Conservation (phyloP, 148 eudicot genomes). For the Vaccinium vitisidaea region DNA sequence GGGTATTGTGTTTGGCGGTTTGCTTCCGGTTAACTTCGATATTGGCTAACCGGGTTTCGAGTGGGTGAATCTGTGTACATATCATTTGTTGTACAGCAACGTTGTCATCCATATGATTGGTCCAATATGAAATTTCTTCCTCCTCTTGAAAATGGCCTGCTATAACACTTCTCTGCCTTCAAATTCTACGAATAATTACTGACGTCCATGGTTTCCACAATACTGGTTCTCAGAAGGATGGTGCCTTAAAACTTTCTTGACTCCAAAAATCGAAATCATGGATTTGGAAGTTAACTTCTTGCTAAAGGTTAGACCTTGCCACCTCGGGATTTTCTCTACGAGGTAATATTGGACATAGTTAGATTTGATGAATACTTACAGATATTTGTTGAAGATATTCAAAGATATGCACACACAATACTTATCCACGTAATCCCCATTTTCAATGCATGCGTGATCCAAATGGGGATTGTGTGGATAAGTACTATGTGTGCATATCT, state of each 20-base stretch:
- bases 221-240: constrained; percentile 21
- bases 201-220: not conserved
- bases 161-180: not conserved
- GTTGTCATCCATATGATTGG: not conserved
- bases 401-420: no score
- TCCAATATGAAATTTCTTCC: not conserved
- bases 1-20: not conserved
- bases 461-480: no score
- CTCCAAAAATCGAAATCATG: constrained; percentile 27
- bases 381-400: no score
- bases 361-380: no score
- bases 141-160: not conserved
- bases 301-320: constrained; percentile 27
- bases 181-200: not conserved
- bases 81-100: not conserved
- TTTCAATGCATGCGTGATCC: no score
- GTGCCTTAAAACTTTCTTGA: constrained; percentile 6
- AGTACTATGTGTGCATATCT: no score
- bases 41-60: not conserved
- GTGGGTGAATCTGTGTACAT: not conserved
- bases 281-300: constrained; percentile 31
- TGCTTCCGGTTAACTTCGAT: not conserved
- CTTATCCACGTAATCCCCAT: no score
- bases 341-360: no score
- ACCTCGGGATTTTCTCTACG: not conserved